Conservation (phyloP, 345 rosid genomes). For the Eucalyptus marginata region DNA sequence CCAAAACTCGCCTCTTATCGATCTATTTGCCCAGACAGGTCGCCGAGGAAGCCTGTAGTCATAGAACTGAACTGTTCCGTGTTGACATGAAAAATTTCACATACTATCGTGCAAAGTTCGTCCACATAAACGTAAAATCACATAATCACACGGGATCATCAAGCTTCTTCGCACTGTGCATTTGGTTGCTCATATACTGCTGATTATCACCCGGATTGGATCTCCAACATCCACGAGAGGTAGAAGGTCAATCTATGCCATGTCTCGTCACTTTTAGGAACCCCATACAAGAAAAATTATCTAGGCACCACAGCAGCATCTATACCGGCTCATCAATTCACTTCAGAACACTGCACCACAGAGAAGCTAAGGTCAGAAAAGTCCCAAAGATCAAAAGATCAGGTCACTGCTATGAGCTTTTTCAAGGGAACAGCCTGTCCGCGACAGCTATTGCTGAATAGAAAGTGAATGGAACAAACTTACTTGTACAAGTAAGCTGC, state of each 20-base stretch:
- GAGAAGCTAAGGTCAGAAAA: background rate
- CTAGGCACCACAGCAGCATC: background rate
- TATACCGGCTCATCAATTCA: background rate
- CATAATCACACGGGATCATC: background rate
- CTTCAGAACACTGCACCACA: background rate
- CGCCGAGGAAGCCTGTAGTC: background rate
- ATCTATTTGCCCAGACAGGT: background rate
- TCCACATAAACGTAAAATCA: background rate
- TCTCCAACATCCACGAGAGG: background rate
- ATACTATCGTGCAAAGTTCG: background rate
- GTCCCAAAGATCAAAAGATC: background rate
- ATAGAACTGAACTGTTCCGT: background rate
- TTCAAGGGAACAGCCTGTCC: background rate
- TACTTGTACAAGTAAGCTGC: constrained; percentile 93
- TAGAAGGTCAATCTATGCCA: background rate
- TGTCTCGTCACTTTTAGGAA: background rate
- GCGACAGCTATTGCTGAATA: background rate
- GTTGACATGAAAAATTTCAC: background rate
- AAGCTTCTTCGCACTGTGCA: background rate
- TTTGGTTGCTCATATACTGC: background rate
- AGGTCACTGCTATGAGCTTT: background rate
- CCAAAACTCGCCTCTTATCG: background rate
- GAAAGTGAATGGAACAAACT: background rate
- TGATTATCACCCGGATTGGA: background rate
- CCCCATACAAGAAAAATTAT: background rate